A percentile compares a stretch with the other conserved stretches of the same genome.
Evolutionary conservation across 2,329 filamentous ascomycete genomes (phyloP).

Genomic region (Knoxdaviesia capensis): DNA sequence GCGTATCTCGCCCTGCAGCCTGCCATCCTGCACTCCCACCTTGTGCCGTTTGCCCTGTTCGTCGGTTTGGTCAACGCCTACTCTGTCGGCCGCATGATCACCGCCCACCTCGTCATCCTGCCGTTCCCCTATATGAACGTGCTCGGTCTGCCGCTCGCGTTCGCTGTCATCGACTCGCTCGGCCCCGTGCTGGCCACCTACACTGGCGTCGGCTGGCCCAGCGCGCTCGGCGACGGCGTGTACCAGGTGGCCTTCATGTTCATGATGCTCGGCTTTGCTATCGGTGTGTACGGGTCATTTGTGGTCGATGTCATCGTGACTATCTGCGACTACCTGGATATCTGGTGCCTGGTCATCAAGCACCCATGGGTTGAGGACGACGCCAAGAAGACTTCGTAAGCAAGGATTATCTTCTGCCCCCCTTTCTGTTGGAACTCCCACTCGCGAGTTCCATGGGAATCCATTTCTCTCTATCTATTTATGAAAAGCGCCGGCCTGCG

Average conservation of each 20-base stretch:
- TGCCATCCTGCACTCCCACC: slow-evolving; percentile 57
- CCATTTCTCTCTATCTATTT: too few species aligned
- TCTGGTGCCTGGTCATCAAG: slow-evolving; percentile 97
- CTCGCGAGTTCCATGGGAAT: too few species aligned
- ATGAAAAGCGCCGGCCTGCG: too few species aligned
- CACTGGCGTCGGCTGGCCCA: slow-evolving; percentile 53
- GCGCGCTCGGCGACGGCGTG: slow-evolving; percentile 50
- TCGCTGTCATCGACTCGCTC: slow-evolving; percentile 61
- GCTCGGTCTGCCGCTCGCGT: slow-evolving; percentile 54
- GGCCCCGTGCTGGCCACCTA: slow-evolving; percentile 45
- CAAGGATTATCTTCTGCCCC: too few species aligned
- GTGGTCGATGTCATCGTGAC: slow-evolving; percentile 93
- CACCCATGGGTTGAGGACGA: slow-evolving; percentile 38
- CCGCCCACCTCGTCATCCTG: slow-evolving; percentile 73
- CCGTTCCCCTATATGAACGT: slow-evolving; percentile 85
- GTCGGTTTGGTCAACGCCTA: slow-evolving; percentile 85
- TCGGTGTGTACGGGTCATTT: slow-evolving; percentile 94
- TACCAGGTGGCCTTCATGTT: slow-evolving; percentile 90
- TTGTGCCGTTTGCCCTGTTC: slow-evolving; percentile 80
- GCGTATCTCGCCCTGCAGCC: slow-evolving; percentile 74
- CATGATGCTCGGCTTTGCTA: slow-evolving; percentile 59
- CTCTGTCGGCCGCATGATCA: slow-evolving; percentile 88
- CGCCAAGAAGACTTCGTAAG: slow-evolving; percentile 19
- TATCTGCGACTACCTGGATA: slow-evolving; percentile 95
- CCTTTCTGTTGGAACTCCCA: too few species aligned